A percentile compares a stretch with the other conserved stretches of the same genome.
Conservation (phyloP, 2,329 filamentous ascomycete species). For the Pyricularia sp. region DNA sequence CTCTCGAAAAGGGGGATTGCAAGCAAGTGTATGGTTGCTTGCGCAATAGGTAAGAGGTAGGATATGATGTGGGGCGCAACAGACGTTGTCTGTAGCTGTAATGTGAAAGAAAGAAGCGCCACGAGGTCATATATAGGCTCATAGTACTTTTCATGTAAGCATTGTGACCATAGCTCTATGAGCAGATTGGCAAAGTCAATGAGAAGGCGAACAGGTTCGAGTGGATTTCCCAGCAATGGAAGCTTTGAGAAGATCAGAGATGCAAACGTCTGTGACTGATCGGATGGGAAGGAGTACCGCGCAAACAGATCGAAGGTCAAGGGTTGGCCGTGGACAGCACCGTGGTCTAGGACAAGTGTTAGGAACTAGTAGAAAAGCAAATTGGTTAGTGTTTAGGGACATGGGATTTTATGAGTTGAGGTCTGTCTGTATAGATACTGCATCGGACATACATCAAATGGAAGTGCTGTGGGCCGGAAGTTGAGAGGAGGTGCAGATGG, state of each 20-base stretch:
- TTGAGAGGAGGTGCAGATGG: slow-evolving; percentile 5
- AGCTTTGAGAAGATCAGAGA: slow-evolving; percentile 55
- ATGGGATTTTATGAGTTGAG: not conserved
- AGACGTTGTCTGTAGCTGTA: slow-evolving; percentile 46
- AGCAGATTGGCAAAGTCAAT: slow-evolving; percentile 51
- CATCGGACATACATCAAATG: slow-evolving; percentile 30
- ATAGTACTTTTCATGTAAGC: slow-evolving; percentile 49
- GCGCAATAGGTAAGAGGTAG: slow-evolving; percentile 39
- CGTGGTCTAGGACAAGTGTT: slow-evolving; percentile 52
- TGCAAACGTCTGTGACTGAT: slow-evolving; percentile 47
- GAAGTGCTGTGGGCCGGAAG: slow-evolving; percentile 10
- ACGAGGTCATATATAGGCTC: slow-evolving; percentile 52
- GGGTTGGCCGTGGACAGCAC: slow-evolving; percentile 37
- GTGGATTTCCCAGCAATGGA: slow-evolving; percentile 38
- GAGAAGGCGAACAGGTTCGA: slow-evolving; percentile 40
- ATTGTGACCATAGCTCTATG: slow-evolving; percentile 55
- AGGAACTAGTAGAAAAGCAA: slow-evolving; percentile 31
- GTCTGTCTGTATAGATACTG: not conserved
- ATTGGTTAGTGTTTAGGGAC: slow-evolving; percentile 11
- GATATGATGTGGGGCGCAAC: slow-evolving; percentile 47
- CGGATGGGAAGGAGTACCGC: slow-evolving; percentile 51
- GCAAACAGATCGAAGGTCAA: slow-evolving; percentile 56
- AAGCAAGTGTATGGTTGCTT: slow-evolving; percentile 46
- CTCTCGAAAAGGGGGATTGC: slow-evolving; percentile 42
- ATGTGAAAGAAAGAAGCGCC: slow-evolving; percentile 48